Conservation (phyloP, 2,329 filamentous ascomycete species). For the Trichoderma breve region DNA sequence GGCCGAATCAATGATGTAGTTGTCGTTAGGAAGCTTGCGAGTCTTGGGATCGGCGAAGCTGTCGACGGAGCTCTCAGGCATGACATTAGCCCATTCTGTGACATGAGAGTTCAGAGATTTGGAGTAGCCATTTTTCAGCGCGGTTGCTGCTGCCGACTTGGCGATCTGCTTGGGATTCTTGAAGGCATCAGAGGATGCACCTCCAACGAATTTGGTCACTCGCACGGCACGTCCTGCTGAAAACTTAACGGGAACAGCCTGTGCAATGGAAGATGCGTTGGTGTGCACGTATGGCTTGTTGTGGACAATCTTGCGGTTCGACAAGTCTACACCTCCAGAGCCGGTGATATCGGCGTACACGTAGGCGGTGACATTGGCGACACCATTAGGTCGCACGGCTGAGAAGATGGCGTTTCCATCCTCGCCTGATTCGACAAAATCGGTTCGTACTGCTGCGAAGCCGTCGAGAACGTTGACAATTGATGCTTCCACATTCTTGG, state of each 20-base stretch:
- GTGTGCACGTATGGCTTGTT: constrained; percentile 48
- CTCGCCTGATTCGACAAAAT: constrained; percentile 54
- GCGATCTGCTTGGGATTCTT: constrained; percentile 54
- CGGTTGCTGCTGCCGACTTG: constrained; percentile 49
- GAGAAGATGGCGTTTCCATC: constrained; percentile 59
- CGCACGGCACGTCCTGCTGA: constrained; percentile 51
- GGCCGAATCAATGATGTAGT: constrained; percentile 52
- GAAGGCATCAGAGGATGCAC: constrained; percentile 68
- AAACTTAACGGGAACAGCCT: constrained; percentile 55
- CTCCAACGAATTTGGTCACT: constrained; percentile 66
- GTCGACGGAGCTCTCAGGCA: constrained; percentile 62
- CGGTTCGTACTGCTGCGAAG: constrained; percentile 62
- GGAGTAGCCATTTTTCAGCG: constrained; percentile 52
- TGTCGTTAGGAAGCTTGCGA: constrained; percentile 56
- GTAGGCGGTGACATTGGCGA: constrained; percentile 59
- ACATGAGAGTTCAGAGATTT: constrained; percentile 54
- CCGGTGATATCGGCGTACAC: constrained; percentile 46
- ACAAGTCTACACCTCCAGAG: constrained; percentile 35
- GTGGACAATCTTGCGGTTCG: constrained; percentile 42
- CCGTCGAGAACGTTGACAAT: constrained; percentile 69
- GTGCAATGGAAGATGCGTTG: constrained; percentile 64
- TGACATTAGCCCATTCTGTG: constrained; percentile 59
- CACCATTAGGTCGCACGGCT: constrained; percentile 60
- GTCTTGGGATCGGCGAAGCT: constrained; percentile 53
- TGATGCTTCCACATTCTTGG: constrained; percentile 51